Evolutionary conservation across 2,329 filamentous ascomycete species (phyloP), one percentile per base, ranked within the genome.

Genomic region (Fusarium aywerte): DNA sequence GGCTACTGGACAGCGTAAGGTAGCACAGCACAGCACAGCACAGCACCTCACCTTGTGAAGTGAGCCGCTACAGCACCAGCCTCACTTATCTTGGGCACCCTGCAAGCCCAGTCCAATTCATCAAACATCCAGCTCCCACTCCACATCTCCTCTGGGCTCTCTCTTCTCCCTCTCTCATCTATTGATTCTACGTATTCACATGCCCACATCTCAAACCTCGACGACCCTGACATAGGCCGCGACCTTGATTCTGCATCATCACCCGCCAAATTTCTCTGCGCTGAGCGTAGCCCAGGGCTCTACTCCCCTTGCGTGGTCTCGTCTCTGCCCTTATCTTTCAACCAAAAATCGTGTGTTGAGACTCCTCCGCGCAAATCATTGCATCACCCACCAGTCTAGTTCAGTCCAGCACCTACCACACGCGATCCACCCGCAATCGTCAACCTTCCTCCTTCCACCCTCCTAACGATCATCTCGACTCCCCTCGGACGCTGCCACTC

Each of bases 291-390:
- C 49, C 67, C 36, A 42, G 48, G 25, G 38, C 54, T 40, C 53
- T 54, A 40, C 16, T 31, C 44, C 40, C 20, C 36, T 42, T 51
- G 54, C 43, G 58, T 59, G 29, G 58, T 48, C n/a, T 50, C 23
- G 58, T 49, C 49, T 68, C 36, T 48, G 52, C 62, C 47, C 65
- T 65, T 44, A 61, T 58, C 58, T 63, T 62, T 42, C 49, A 60
- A 57, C 58, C 67, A 71, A 74, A 73, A 73, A 69, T 68, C 74
- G 69, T 72, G 68, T 72, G 72, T 74, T 70, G 65, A 67, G 60
- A 66, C 69, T 73, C 72, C 68, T 73, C 72, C 62, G 72, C 72
- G 72, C 72, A 74, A 74, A 74, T 74, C 72, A 74, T 74, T 74
- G 73, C 73, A 74, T 74, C 72, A 74, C 73, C 68, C 70, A 63